Evolutionary conservation across 257 asterid species (phyloP).

Genomic region (Perilla frutescens): DNA sequence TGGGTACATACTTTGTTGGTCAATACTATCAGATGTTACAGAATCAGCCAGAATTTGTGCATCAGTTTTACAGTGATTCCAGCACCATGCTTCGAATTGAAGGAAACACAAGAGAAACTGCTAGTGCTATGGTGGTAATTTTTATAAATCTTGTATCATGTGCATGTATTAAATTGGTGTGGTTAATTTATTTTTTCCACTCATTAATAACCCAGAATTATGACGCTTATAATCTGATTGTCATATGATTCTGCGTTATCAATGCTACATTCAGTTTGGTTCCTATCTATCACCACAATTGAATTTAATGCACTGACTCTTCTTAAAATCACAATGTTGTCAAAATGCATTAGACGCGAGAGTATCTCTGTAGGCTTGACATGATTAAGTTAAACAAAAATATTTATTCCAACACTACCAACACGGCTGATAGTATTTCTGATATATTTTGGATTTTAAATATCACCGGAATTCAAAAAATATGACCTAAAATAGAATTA

Average conservation of each 20-base stretch:
- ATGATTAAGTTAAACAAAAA: background rate
- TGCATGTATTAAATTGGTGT: slow-evolving; percentile 21
- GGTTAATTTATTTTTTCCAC: slow-evolving; percentile 4
- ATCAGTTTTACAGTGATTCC: slow-evolving; percentile 87
- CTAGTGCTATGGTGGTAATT: slow-evolving; percentile 83
- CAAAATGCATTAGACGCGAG: background rate
- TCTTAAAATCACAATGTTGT: background rate
- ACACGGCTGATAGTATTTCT: background rate
- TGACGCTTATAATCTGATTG: background rate
- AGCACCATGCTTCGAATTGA: slow-evolving; percentile 95
- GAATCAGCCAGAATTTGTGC: slow-evolving; percentile 79
- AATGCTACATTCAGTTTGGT: background rate
- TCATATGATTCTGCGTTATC: slow-evolving; percentile 11
- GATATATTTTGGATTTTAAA: background rate
- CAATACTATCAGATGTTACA: slow-evolving; percentile 94
- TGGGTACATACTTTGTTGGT: slow-evolving; percentile 96
- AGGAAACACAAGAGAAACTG: slow-evolving; percentile 77
- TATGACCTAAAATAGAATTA: background rate
- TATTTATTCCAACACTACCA: background rate
- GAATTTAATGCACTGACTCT: background rate
- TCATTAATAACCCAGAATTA: background rate
- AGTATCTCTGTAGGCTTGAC: background rate
- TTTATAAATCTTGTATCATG: slow-evolving; percentile 27
- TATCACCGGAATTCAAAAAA: background rate
- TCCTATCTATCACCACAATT: background rate